A percentile compares a stretch with the other conserved stretches of the same genome.
These are phyloP conservation scores for Elongisporangium anandrum DNA, from an alignment of 352 stramenopile species.

Conservation along the genomic window DNA sequence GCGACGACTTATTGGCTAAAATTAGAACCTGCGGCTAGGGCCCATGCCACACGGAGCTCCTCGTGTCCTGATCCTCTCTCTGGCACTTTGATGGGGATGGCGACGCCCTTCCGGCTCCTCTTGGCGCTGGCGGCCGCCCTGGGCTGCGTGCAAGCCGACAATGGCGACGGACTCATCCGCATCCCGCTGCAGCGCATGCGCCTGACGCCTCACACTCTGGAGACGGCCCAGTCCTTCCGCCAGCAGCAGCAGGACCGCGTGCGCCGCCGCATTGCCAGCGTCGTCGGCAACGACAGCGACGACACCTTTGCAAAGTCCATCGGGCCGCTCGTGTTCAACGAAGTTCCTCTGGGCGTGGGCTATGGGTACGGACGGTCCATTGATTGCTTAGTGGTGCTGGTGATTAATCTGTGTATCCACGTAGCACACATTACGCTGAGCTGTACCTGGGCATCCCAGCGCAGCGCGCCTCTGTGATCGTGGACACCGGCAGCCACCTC, in stretches of 20 bases:
- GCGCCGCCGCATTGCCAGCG: conserved; percentile 27
- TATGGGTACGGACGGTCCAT: conserved; percentile 33
- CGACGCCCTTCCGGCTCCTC: background rate
- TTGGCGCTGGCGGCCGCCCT: background rate
- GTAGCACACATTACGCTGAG: conserved; percentile 79
- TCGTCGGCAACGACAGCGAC: background rate
- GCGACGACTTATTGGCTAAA: conserved; percentile 10
- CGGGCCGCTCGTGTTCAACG: conserved; percentile 38
- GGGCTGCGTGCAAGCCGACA: background rate
- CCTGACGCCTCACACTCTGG: background rate
- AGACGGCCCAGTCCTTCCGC: background rate
- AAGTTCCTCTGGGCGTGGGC: conserved; percentile 63
- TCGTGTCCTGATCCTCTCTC: background rate
- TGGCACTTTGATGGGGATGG: background rate
- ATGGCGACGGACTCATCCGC: background rate
- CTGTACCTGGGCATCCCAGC: conserved; percentile 75
- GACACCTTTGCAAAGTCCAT: conserved; percentile 12
- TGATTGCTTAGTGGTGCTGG: conserved; percentile 2
- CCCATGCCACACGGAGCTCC: background rate
- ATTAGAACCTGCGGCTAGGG: background rate
- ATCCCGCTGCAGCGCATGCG: background rate
- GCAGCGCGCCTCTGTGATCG: conserved; percentile 81
- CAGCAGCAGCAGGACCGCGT: conserved; percentile 44
- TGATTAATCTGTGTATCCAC: conserved; percentile 3
- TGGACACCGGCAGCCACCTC: conserved; percentile 80